Base-by-base conservation (phyloP, 1,139 yeast species). In the Meyerozyma sp. region DNA sequence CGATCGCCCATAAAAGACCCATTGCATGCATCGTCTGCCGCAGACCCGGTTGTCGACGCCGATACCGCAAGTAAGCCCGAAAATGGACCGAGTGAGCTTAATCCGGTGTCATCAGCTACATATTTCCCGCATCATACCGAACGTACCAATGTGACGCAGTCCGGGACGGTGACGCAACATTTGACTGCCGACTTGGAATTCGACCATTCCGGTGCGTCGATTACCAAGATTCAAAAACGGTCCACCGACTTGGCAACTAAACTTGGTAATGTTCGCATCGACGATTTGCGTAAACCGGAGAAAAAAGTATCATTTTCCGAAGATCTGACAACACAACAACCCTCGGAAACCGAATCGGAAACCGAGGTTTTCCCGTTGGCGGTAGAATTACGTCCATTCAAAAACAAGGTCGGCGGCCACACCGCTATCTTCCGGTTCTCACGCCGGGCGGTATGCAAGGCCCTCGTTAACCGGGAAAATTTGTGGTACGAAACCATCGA, bases 331-430 rank as follows among this genome's bases (percentile, higher is more conserved):
- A 41, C 40, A 46, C 21, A 42, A 40, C 21, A 16, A 18, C 27
- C 18, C 18, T 20, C 39, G 23, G 23, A 21, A 21, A 21, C 23
- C 39, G 23, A 27, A 18, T 20, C 39, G 23, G 23, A 21, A 21
- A 21, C 23, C 39, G 23, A 27, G 30, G 68, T 70, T 32, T 83
- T 71, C 53, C 87, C 90, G 1, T 65, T 82, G 39, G 82, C 96
- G 1, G 96, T 90, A 1, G 96, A 90, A 58, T 66, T 91, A 45
- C 80, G 88, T 42, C 96, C 95, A 2, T 91, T 86, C 66, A 81
- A 84, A 51, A 91, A 93, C 59, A 87, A 87, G 58, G 98, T 94
- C 7, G 99, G 99, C 8, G 99, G 99, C 0, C 99, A 94, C 61
- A 93, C 97, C 0, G 97, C 98, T 1, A 90, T 94, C 40, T 94